Evolutionary conservation across 768 basidiomycete species (phyloP).

Genomic region (Podaxis rugospora): DNA sequence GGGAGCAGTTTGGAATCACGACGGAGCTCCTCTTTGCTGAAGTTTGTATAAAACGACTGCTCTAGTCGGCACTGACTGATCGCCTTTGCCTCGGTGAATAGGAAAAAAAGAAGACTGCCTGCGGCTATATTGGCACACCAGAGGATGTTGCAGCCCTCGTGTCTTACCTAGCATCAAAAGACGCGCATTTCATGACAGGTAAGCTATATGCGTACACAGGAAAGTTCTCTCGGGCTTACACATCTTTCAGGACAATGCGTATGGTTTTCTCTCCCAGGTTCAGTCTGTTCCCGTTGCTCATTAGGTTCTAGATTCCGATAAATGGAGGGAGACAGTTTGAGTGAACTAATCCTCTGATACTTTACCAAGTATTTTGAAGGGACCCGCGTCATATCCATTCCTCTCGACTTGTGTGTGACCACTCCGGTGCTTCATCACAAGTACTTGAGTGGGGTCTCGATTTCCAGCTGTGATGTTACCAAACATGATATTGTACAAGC

Average conservation of each 20-base stretch:
- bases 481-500: no score
- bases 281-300: no score
- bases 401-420: no score
- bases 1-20: background rate
- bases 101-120: slow-evolving; percentile 1
- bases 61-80: background rate
- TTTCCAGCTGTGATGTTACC: no score
- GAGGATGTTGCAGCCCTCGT: slow-evolving; percentile 16
- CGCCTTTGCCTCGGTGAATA: background rate
- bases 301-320: no score
- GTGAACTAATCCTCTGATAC: no score
- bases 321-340: no score
- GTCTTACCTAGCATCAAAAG: slow-evolving; percentile 18
- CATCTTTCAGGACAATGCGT: slow-evolving; percentile 3
- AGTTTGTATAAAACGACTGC: background rate
- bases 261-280: background rate
- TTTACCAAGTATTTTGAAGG: no score
- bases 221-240: background rate
- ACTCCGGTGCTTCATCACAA: no score
- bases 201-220: background rate
- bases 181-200: slow-evolving; percentile 19
- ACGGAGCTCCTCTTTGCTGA: background rate
- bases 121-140: slow-evolving; percentile 2
- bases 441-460: no score
- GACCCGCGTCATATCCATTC: no score